Evolutionary conservation across 495 filamentous ascomycete genomes (phyloP).

Genomic region (Viridothelium virens): DNA sequence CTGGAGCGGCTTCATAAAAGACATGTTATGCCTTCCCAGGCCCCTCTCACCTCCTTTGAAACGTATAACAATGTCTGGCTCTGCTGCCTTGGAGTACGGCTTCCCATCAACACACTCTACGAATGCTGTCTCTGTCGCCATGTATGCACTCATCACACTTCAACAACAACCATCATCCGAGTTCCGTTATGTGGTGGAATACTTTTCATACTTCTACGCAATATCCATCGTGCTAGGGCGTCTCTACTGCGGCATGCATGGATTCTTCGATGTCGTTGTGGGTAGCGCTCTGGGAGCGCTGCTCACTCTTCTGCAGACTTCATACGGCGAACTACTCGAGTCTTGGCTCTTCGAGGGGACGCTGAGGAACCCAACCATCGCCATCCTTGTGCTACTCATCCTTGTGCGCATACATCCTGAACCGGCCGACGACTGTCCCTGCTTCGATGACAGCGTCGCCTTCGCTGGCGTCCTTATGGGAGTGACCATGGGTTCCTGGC

Average conservation of each 20-base stretch:
- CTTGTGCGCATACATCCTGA: constrained; percentile 89
- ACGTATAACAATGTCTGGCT: constrained; percentile 94
- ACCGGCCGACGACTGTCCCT: constrained; percentile 92
- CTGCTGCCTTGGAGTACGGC: constrained; percentile 88
- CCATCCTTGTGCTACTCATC: constrained; percentile 57
- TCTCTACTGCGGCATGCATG: constrained; percentile 97
- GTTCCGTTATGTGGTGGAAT: constrained; percentile 50
- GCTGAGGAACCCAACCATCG: constrained; percentile 50
- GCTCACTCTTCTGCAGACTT: constrained; percentile 61
- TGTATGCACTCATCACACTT: constrained; percentile 68
- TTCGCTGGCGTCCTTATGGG: constrained; percentile 87
- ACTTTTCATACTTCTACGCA: constrained; percentile 69
- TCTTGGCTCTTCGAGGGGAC: constrained; percentile 51
- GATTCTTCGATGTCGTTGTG: constrained; percentile 80
- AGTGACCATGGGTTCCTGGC: constrained; percentile 71
- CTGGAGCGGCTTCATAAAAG: constrained; percentile 88
- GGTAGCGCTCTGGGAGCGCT: constrained; percentile 67
- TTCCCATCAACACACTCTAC: constrained; percentile 96
- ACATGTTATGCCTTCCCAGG: constrained; percentile 87
- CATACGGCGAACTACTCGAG: constrained; percentile 61
- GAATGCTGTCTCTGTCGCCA: constrained; percentile 88
- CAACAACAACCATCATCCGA: constrained; percentile 43
- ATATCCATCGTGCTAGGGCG: constrained; percentile 84
- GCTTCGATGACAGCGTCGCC: constrained; percentile 92
- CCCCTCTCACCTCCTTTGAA: constrained; percentile 89